These are phyloP conservation scores for Psidium guajava DNA, from an alignment of 345 rosid genomes.

Conservation along the genomic window DNA sequence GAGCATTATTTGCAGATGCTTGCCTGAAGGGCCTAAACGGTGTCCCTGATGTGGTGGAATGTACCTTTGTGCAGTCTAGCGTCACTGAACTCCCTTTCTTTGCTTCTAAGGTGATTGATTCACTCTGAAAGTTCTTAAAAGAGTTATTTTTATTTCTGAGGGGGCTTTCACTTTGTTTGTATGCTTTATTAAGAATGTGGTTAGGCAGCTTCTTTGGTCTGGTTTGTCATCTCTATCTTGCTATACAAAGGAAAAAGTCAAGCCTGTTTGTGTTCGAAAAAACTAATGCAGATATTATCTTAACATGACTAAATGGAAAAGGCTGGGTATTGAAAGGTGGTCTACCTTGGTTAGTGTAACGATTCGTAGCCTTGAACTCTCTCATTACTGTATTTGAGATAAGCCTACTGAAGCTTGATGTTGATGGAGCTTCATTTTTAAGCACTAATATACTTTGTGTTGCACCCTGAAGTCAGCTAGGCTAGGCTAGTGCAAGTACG, in stretches of 20 bases:
- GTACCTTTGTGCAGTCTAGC: constrained; percentile 63
- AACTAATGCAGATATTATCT: not conserved
- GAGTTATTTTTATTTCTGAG: not conserved
- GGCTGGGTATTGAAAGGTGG: not conserved
- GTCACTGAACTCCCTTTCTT: constrained; percentile 77
- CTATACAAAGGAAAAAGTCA: not conserved
- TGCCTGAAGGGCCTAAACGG: constrained; percentile 88
- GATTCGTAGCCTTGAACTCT: not conserved
- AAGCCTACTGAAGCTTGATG: not conserved
- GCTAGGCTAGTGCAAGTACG: not conserved
- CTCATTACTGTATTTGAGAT: not conserved
- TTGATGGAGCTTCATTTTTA: not conserved
- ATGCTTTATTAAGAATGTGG: not conserved
- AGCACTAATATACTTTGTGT: not conserved
- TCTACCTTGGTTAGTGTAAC: not conserved
- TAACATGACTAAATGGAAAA: not conserved
- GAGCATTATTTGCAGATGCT: constrained; percentile 84
- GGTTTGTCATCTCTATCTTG: not conserved
- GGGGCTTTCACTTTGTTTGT: not conserved
- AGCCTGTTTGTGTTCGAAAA: not conserved
- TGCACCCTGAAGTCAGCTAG: not conserved
- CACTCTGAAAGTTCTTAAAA: not conserved
- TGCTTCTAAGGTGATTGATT: constrained; percentile 62
- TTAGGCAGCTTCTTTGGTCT: not conserved
- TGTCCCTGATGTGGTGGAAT: constrained; percentile 63